Evolutionary conservation across 441 rosid genomes (phyloP).

Genomic region (Omphalea diandra): DNA sequence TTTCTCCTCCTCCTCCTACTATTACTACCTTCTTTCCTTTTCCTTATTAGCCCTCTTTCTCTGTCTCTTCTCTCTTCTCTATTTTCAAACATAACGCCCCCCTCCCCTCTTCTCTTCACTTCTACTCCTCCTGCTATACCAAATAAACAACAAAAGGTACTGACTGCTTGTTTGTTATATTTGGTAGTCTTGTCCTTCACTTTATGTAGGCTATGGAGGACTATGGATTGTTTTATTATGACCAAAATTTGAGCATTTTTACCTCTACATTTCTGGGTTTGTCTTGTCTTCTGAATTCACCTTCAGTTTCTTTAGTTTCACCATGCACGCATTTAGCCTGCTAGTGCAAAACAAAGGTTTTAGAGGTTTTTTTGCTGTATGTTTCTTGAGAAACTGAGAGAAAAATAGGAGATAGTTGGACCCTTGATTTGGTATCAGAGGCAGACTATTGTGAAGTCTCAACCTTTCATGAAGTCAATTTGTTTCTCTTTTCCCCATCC

Average conservation of each 20-base stretch:
- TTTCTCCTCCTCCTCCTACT: neutral
- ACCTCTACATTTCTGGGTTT: constrained; percentile 4
- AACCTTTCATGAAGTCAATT: no score
- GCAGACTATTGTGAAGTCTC: no score
- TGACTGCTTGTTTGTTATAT: constrained; percentile 19
- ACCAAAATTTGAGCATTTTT: neutral
- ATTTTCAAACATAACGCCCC: neutral
- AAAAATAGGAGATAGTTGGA: neutral
- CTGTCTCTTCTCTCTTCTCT: neutral
- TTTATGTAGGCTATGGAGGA: neutral
- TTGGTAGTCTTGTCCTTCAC: neutral
- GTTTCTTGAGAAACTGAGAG: constrained; percentile 8
- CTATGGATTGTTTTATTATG: neutral
- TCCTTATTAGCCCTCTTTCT: neutral
- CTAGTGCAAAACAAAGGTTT: neutral
- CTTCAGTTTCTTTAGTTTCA: neutral
- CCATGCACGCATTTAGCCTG: neutral
- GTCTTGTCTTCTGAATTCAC: neutral
- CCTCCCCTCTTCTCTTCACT: constrained; percentile 8
- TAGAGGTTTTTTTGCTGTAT: neutral
- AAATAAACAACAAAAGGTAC: no score
- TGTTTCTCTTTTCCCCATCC: no score
- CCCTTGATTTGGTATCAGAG: no score
- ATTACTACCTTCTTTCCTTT: constrained; percentile 22
- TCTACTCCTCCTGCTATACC: constrained; percentile 14